These are phyloP conservation scores for Plasmodium sp. DNA, from an alignment of 169 alveolate species.

Conservation along the genomic window DNA sequence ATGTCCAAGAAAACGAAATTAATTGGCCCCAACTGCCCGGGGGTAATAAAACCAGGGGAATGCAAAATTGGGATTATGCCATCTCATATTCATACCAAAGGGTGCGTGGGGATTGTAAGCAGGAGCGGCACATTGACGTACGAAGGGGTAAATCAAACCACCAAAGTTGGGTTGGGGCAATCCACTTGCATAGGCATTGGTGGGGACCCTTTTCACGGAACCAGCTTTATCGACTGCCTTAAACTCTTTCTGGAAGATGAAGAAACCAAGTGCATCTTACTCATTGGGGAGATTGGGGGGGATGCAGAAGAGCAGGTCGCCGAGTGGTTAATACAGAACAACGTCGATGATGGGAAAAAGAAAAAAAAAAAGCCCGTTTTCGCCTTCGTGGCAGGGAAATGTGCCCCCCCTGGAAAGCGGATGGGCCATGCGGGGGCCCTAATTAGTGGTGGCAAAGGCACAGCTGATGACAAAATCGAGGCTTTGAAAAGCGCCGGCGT, in stretches of 20 bases:
- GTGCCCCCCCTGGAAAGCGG: constrained; percentile 98
- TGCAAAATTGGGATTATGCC: constrained; percentile 99
- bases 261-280: constrained; percentile 93
- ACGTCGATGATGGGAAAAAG: constrained; percentile 38
- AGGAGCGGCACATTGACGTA: constrained; percentile 97
- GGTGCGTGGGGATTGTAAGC: constrained; percentile 89
- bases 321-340: constrained; percentile 90
- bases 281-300: constrained; percentile 99
- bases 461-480: constrained; percentile 94
- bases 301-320: constrained; percentile 98
- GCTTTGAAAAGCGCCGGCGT: constrained; percentile 95
- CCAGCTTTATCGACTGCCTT: constrained; percentile 96
- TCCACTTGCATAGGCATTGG: constrained; percentile 98
- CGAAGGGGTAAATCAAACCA: constrained; percentile 98
- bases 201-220: constrained; percentile 99
- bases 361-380: constrained; percentile 93
- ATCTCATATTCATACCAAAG: constrained; percentile 95
- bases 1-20: constrained; percentile 89
- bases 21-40: constrained; percentile 99
- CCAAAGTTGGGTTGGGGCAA: constrained; percentile 97
- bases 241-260: constrained; percentile 95
- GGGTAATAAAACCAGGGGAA: constrained; percentile 98
- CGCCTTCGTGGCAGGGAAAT: constrained; percentile 97
- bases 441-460: constrained; percentile 98
- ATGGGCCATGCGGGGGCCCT: constrained; percentile 99